Percentiles rank a stretch among this genome's conserved stretches.
phyloP scores from a whole-genome alignment of 768 basidiomycete species.

The Tylopilus felleus region DNA sequence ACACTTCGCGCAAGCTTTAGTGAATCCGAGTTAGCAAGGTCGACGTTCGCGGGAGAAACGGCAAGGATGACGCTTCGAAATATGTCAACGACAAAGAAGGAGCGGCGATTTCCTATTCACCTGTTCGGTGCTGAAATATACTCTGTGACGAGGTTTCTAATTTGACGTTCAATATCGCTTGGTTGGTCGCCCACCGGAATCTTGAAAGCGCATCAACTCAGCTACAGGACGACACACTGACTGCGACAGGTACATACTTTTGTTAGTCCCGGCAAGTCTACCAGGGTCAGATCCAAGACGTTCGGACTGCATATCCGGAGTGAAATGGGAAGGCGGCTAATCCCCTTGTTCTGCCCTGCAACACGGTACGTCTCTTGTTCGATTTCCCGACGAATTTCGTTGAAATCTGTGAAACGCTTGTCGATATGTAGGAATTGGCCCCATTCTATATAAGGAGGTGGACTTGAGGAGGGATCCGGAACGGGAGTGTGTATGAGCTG shows the following conservation, averaged over 20 bases:
- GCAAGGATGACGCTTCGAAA: slow-evolving; percentile 83
- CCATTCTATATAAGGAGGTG: slow-evolving; percentile 71
- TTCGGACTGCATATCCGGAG: slow-evolving; percentile 94
- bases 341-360: slow-evolving; percentile 98
- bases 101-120: slow-evolving; percentile 39
- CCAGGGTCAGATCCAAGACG: slow-evolving; percentile 92
- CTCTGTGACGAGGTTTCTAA: slow-evolving; percentile 89
- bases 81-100: slow-evolving; percentile 5
- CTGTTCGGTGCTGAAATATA: slow-evolving; percentile 97
- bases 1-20: slow-evolving; percentile 94
- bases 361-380: slow-evolving; percentile 97
- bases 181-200: slow-evolving; percentile 97
- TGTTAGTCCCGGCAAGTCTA: slow-evolving; percentile 94
- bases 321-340: slow-evolving; percentile 94
- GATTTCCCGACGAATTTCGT: slow-evolving; percentile 92
- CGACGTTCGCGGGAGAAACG: slow-evolving; percentile 96
- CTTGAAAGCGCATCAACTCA: slow-evolving; percentile 36
- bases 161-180: slow-evolving; percentile 96
- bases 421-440: slow-evolving; percentile 97
- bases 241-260: slow-evolving; percentile 59
- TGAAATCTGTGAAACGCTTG: slow-evolving; percentile 94
- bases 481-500: slow-evolving; percentile 92
- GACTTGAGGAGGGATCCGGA: slow-evolving; percentile 44
- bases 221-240: not conserved
- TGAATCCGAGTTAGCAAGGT: slow-evolving; percentile 97